Base-by-base conservation (phyloP, 2,329 filamentous ascomycete species). In the Byssothecium circinans region DNA sequence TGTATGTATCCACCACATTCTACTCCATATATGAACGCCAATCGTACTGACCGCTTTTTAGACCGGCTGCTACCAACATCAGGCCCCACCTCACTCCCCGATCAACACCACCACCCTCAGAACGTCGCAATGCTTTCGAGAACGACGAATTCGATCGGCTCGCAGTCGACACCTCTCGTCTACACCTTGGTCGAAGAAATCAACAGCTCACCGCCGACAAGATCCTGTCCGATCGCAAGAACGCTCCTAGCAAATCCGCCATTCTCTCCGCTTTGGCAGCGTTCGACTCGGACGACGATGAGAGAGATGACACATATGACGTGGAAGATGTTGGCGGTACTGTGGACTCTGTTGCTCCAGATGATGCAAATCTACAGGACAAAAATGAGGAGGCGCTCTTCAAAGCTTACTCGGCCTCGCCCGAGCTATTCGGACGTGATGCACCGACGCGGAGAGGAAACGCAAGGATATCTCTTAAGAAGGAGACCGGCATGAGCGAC, bases 261-360 rank as follows among this genome's bases (percentile, higher is more conserved):
- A 96, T 96, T 58, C 75, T 96, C 19, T 89, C 91, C 2, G 92
- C 92, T 0, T 81, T 97, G 2, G 89, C 90, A 14, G 81, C 87
- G 0, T 96, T 97, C 58, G 91, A 97, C 72, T 87, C 86, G 0
- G 92, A 97, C 60, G 94, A 97, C 57, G 94, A 99, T 68, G 94
- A 99, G 74, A 83, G 91, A 29, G 94, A 99, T 69, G 94, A 99
- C 68, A 97, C 92, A 0, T 99, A 99, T 66, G 94, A 99, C 61
- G 84, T 86, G 1, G 89, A 85, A 41, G 94, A 97, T 64, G 90
- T 97, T 2, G 94, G 94, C 29, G 91, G 92, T 18, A 89, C 88
- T 0, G 85, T 96, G 2, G 91, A 96, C 58, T 78, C 80, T 15
- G 77, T 75, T 1, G 73, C 74, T 4, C 64, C 74, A 38, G 78